Evolutionary conservation across 441 rosid genomes (phyloP).

Genomic region (Erodium texanum): DNA sequence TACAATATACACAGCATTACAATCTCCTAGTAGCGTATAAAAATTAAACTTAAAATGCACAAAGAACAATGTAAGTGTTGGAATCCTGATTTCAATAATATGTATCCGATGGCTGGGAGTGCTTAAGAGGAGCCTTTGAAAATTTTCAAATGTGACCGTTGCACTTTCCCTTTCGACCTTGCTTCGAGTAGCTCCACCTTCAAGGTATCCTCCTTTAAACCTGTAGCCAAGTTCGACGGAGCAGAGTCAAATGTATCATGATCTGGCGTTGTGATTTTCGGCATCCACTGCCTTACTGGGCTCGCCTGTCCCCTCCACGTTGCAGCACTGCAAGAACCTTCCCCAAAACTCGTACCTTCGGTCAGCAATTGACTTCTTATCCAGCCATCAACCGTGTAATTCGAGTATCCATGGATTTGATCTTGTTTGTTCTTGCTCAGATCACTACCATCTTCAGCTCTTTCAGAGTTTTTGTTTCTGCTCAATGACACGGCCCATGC

Average conservation of each 20-base stretch:
- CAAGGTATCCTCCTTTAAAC: conserved; percentile 53
- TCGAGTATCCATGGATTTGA: conserved; percentile 37
- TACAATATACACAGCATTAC: too few relatives aligned
- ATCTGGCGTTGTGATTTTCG: conserved; percentile 38
- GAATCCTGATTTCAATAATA: too few relatives aligned
- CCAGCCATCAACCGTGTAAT: conserved; percentile 37
- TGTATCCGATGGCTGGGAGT: too few relatives aligned
- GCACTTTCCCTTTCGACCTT: conserved; percentile 40
- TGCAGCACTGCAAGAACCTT: conserved; percentile 63
- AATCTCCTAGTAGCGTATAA: too few relatives aligned
- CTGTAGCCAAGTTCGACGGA: conserved; percentile 35
- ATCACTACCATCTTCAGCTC: conserved; percentile 26
- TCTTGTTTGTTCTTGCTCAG: conserved; percentile 27
- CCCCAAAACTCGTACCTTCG: conserved; percentile 40
- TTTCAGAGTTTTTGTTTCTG: conserved; percentile 33
- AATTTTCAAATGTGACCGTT: conserved; percentile 36
- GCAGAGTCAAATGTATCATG: conserved; percentile 30
- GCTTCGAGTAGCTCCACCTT: conserved; percentile 65
- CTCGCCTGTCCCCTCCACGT: conserved; percentile 51
- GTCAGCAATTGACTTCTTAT: conserved; percentile 48
- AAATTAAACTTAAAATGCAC: too few relatives aligned
- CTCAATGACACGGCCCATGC: conserved; percentile 45
- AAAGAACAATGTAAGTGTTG: too few relatives aligned
- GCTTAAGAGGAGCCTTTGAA: conserved; percentile 41
- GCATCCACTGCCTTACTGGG: conserved; percentile 74